A percentile compares a stretch with the other conserved stretches of the same genome.
These are phyloP conservation scores for Sugiyamaella grinbergsii DNA, from an alignment of 1,139 yeast species.

Conservation along the genomic window DNA sequence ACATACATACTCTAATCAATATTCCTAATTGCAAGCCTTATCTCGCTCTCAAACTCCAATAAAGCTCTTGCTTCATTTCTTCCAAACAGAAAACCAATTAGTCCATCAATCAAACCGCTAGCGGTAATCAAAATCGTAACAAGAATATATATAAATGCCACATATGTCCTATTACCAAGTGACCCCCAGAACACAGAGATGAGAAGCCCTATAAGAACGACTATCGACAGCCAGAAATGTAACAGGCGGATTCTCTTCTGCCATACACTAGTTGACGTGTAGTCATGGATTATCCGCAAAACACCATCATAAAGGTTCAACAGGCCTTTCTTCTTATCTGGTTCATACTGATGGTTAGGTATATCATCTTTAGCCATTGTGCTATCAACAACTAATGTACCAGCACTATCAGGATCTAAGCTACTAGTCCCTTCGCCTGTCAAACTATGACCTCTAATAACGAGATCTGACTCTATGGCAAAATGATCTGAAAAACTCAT, in stretches of 20 bases:
- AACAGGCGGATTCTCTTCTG: conserved; percentile 66
- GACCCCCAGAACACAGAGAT: conserved; percentile 66
- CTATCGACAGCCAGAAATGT: conserved; percentile 63
- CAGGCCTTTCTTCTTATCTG: not conserved
- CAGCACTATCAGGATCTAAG: conserved; percentile 10
- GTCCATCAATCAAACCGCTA: conserved; percentile 73
- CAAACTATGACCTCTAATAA: conserved; percentile 18
- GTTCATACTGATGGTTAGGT: not conserved
- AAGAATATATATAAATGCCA: conserved; percentile 60
- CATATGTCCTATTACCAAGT: conserved; percentile 48
- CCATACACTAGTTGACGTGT: conserved; percentile 56
- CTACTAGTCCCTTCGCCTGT: conserved; percentile 38
- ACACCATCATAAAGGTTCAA: conserved; percentile 56
- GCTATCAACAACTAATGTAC: conserved; percentile 15
- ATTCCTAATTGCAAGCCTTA: conserved; percentile 35
- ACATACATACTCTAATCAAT: not conserved
- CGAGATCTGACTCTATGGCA: conserved; percentile 66
- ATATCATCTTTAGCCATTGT: not conserved
- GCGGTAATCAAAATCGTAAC: conserved; percentile 52
- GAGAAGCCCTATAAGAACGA: conserved; percentile 53
- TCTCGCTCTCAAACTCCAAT: conserved; percentile 54
- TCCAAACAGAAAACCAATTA: conserved; percentile 78
- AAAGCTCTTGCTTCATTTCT: conserved; percentile 76
- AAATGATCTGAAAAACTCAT: conserved; percentile 89
- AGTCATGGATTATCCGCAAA: conserved; percentile 55